Conservation (phyloP, 306 rosid species). For the Cicer pinnatifidum region DNA sequence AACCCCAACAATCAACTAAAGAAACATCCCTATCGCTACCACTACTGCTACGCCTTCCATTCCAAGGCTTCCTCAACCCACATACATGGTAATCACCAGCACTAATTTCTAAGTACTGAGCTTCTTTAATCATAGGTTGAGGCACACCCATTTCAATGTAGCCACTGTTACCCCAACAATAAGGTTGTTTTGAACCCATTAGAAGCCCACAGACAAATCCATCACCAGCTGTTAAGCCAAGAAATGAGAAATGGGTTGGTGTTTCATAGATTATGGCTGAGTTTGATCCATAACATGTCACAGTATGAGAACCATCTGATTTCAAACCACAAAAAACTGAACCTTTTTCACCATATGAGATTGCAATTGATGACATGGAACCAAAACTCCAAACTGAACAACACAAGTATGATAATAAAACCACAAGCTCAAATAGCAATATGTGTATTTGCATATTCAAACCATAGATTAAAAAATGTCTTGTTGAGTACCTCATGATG, state of each 20-base stretch:
- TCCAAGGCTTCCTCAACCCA: slow-evolving; percentile 53
- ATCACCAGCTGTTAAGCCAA: slow-evolving; percentile 81
- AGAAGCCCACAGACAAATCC: slow-evolving; percentile 95
- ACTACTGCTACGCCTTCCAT: slow-evolving; percentile 34
- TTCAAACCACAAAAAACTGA: slow-evolving; percentile 76
- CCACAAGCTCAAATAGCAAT: slow-evolving; percentile 40
- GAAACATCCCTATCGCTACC: slow-evolving; percentile 42
- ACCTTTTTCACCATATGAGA: slow-evolving; percentile 89
- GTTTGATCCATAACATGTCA: slow-evolving; percentile 80
- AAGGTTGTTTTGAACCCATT: slow-evolving; percentile 74
- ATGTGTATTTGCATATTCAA: slow-evolving; percentile 40
- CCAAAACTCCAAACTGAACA: slow-evolving; percentile 72
- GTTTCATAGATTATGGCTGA: slow-evolving; percentile 78
- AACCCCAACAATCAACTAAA: slow-evolving; percentile 94
- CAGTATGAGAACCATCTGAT: slow-evolving; percentile 87
- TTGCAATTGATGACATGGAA: slow-evolving; percentile 85
- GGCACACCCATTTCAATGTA: slow-evolving; percentile 87
- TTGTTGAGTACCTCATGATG: slow-evolving; percentile 33
- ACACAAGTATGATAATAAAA: slow-evolving; percentile 54
- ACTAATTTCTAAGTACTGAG: slow-evolving; percentile 77
- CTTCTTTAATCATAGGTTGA: slow-evolving; percentile 71
- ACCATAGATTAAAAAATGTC: slow-evolving; percentile 40
- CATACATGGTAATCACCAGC: slow-evolving; percentile 95
- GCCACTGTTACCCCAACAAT: slow-evolving; percentile 88
- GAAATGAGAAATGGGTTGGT: slow-evolving; percentile 63